Evolutionary conservation across 768 basidiomycete species (phyloP).

Genomic region (Rhizopogon roseolus): DNA sequence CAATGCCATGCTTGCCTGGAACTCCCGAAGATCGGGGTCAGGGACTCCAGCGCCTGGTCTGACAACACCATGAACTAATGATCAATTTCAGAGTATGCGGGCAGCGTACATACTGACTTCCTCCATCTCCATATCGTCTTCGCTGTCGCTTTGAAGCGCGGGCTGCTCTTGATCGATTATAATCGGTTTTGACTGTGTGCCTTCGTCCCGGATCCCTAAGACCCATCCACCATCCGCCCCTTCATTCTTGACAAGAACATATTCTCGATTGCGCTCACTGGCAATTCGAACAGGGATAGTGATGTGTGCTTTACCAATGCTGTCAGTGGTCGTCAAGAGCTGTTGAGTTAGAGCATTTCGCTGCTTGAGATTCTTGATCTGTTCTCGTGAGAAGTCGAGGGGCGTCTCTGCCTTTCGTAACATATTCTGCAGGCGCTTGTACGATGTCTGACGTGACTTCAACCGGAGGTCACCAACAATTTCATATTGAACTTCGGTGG

Average conservation of each 20-base stretch:
- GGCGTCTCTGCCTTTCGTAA: constrained; percentile 71
- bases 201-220: constrained; percentile 84
- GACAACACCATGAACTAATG: constrained; percentile 9
- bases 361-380: constrained; percentile 86
- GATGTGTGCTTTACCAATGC: constrained; percentile 84
- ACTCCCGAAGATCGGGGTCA: constrained; percentile 63
- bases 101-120: constrained; percentile 63
- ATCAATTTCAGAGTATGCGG: background rate
- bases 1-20: constrained; percentile 57
- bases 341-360: constrained; percentile 92
- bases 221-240: constrained; percentile 90
- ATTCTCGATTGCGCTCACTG: constrained; percentile 91
- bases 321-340: constrained; percentile 86
- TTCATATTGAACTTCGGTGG: constrained; percentile 97
- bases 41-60: constrained; percentile 28
- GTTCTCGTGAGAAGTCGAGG: constrained; percentile 93
- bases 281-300: constrained; percentile 92
- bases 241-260: constrained; percentile 92
- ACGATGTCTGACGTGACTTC: constrained; percentile 92
- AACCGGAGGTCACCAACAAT: constrained; percentile 94
- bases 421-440: constrained; percentile 91
- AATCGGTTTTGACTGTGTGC: constrained; percentile 82
- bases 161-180: constrained; percentile 67
- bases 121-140: constrained; percentile 71
- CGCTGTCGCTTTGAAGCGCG: constrained; percentile 31